phyloP scores from a whole-genome alignment of 768 basidiomycete genomes.

The Lyophyllum semitale region DNA sequence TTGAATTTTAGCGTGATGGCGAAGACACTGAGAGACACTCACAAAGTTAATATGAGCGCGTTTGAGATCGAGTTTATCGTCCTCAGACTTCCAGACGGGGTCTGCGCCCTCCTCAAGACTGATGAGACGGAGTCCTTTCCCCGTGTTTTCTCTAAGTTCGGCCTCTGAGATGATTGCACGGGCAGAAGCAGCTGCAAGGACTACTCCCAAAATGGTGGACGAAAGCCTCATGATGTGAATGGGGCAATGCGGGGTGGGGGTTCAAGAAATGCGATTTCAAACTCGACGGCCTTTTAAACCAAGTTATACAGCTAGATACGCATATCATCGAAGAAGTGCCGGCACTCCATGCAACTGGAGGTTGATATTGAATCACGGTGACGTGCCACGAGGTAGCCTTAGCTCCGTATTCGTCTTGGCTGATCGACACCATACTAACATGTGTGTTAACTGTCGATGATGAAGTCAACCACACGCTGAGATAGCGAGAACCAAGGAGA shows the following conservation, averaged over 20 bases:
- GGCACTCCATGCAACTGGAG: neutral
- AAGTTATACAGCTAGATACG: neutral
- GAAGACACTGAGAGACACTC: slow-evolving; percentile 14
- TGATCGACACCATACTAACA: neutral
- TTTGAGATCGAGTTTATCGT: slow-evolving; percentile 30
- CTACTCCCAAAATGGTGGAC: slow-evolving; percentile 2
- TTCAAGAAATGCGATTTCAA: neutral
- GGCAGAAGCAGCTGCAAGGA: slow-evolving; percentile 1
- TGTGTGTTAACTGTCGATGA: neutral
- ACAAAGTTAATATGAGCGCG: slow-evolving; percentile 24
- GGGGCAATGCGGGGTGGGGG: neutral
- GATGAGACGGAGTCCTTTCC: slow-evolving; percentile 31
- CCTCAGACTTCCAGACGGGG: slow-evolving; percentile 33
- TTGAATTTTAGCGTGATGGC: neutral
- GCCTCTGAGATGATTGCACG: slow-evolving; percentile 17
- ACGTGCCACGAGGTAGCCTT: neutral
- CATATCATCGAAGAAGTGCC: neutral
- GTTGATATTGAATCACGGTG: neutral
- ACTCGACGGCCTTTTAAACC: neutral
- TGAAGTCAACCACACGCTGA: neutral
- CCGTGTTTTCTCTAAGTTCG: slow-evolving; percentile 28
- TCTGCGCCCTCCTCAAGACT: slow-evolving; percentile 28
- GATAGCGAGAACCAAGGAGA: neutral
- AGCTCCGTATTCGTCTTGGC: neutral
- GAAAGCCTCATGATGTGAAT: slow-evolving; percentile 5